Conservation (phyloP, 129 eudicot species). For the Helianthus annuus region DNA sequence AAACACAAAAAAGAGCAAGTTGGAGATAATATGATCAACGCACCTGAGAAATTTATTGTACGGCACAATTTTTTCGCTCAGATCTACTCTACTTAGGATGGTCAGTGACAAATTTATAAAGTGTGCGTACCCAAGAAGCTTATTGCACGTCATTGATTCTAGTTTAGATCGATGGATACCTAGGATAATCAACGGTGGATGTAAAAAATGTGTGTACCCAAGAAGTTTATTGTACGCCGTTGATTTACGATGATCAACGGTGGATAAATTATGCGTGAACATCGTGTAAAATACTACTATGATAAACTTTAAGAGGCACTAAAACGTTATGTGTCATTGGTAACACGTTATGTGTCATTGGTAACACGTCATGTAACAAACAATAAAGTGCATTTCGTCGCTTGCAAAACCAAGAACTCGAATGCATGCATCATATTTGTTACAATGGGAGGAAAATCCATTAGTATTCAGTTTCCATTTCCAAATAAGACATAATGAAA, state of each 20-base stretch:
- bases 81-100: no score
- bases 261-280: neutral
- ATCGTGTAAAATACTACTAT: neutral
- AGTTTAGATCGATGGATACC: conserved; percentile 10
- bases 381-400: neutral
- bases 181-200: neutral
- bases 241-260: conserved; percentile 5
- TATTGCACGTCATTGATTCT: neutral
- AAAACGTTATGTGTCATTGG: neutral
- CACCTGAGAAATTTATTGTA: no score
- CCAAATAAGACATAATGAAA: conserved; percentile 2
- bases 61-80: no score
- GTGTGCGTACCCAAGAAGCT: neutral
- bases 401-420: conserved; percentile 7
- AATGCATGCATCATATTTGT: neutral
- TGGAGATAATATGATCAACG: neutral
- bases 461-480: neutral
- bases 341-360: conserved; percentile 11
- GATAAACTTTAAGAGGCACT: conserved; percentile 13
- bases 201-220: neutral
- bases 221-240: neutral
- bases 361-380: conserved; percentile 13
- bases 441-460: no score
- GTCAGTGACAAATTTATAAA: no score
- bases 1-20: neutral